Percentiles rank a stretch among this genome's conserved stretches.
phyloP scores from a whole-genome alignment of 345 rosid species.

The Brassica incana region DNA sequence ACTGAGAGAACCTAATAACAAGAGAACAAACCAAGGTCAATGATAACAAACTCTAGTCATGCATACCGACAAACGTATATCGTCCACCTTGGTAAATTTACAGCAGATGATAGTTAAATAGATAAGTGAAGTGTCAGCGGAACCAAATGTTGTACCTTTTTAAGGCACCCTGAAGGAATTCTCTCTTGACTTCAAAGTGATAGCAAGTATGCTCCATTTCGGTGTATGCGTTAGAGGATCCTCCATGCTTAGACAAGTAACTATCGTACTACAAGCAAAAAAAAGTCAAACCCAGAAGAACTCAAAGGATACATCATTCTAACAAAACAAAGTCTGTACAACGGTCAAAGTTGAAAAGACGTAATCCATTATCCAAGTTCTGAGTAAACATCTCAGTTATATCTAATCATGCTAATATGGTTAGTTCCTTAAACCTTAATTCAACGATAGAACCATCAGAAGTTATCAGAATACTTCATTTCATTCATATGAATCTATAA shows the following conservation, averaged over 20 bases:
- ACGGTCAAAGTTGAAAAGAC: slow-evolving; percentile 1
- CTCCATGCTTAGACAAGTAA: slow-evolving; percentile 98
- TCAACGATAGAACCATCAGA: neutral
- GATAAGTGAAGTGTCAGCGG: neutral
- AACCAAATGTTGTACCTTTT: slow-evolving; percentile 54
- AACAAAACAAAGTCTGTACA: neutral
- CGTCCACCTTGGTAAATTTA: neutral
- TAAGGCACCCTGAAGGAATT: slow-evolving; percentile 84
- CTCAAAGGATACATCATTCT: slow-evolving; percentile 21
- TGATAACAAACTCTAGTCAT: slow-evolving; percentile 16
- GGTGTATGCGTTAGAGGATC: slow-evolving; percentile 95
- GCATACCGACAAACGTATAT: slow-evolving; percentile 3
- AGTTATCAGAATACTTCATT: slow-evolving; percentile 1
- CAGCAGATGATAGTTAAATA: neutral
- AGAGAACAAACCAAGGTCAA: slow-evolving; percentile 30
- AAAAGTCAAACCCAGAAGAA: slow-evolving; percentile 43
- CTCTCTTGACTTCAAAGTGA: slow-evolving; percentile 92
- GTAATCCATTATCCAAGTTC: slow-evolving; percentile 7
- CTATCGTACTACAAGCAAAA: slow-evolving; percentile 86
- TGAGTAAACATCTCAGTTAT: neutral
- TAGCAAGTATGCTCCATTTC: slow-evolving; percentile 95
- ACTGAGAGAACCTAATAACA: slow-evolving; percentile 86
- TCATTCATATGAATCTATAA: neutral
- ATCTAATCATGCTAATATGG: neutral
- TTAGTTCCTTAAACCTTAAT: slow-evolving; percentile 1